A percentile compares a stretch with the other conserved stretches of the same genome.
These are phyloP conservation scores for Vaccinium darrowii DNA, from an alignment of 148 eudicot genomes.

Conservation along the genomic window DNA sequence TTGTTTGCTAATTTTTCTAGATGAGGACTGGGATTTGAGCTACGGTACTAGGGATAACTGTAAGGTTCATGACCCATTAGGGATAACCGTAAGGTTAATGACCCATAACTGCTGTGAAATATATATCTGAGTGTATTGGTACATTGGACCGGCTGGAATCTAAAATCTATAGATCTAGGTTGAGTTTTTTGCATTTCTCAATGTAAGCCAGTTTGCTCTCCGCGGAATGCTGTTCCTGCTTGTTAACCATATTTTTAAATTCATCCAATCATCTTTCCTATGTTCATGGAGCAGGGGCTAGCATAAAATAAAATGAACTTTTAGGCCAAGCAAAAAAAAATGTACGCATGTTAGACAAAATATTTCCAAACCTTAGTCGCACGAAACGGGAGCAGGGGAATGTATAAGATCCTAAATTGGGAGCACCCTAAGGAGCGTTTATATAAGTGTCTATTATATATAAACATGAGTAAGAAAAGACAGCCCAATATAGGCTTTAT, in stretches of 20 bases:
- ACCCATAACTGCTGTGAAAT: neutral
- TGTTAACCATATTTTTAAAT: neutral
- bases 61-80: neutral
- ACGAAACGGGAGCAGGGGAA: too few relatives aligned
- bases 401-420: too few relatives aligned
- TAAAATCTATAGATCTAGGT: neutral
- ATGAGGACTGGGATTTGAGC: slow-evolving; percentile 17
- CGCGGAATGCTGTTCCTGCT: neutral
- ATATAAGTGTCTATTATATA: too few relatives aligned
- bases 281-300: neutral
- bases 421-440: too few relatives aligned
- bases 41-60: neutral
- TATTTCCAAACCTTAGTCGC: neutral
- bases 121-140: neutral
- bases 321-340: neutral
- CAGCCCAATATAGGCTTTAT: too few relatives aligned
- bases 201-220: neutral
- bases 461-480: too few relatives aligned
- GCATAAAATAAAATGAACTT: neutral
- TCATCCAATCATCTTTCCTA: neutral
- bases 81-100: neutral
- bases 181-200: neutral
- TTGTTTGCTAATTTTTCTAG: slow-evolving; percentile 22
- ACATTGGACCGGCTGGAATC: neutral
- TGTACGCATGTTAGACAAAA: neutral